A percentile compares a stretch with the other conserved stretches of the same genome.
phyloP scores from a whole-genome alignment of 2,329 filamentous ascomycete species.

The Curvularia sp. region DNA sequence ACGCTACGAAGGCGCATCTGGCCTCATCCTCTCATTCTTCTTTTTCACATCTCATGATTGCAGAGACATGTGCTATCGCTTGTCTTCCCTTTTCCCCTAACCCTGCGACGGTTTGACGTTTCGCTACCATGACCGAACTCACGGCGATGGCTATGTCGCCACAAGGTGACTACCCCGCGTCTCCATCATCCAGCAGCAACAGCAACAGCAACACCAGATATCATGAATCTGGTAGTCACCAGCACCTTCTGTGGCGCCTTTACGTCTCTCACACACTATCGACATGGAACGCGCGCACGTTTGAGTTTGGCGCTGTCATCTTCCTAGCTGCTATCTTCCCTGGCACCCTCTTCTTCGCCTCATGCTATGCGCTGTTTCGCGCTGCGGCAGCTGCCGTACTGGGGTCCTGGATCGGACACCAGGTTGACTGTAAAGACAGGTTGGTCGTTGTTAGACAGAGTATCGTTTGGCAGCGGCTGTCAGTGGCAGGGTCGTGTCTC shows the following conservation, averaged over 20 bases:
- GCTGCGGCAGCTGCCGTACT: constrained; percentile 64
- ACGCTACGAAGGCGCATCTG: neutral
- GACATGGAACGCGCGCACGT: constrained; percentile 58
- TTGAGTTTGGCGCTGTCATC: constrained; percentile 60
- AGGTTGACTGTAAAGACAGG: constrained; percentile 62
- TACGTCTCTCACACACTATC: constrained; percentile 58
- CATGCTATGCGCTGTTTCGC: constrained; percentile 71
- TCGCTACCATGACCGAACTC: neutral
- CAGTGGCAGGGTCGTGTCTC: constrained; percentile 45
- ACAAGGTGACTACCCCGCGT: constrained; percentile 15
- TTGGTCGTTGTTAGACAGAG: constrained; percentile 50
- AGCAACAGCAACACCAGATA: neutral
- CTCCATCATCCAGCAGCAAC: neutral
- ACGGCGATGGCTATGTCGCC: neutral
- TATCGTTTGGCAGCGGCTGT: constrained; percentile 50
- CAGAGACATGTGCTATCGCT: neutral
- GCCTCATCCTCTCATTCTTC: neutral
- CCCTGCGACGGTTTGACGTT: neutral
- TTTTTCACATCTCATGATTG: neutral
- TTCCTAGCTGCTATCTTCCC: constrained; percentile 57
- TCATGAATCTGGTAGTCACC: constrained; percentile 2
- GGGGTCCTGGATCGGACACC: constrained; percentile 64
- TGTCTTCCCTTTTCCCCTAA: neutral
- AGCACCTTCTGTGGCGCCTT: constrained; percentile 42
- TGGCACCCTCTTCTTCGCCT: constrained; percentile 68